These are phyloP conservation scores for Fulvia fulva DNA, from an alignment of 2,329 filamentous ascomycete genomes.

Conservation along the genomic window DNA sequence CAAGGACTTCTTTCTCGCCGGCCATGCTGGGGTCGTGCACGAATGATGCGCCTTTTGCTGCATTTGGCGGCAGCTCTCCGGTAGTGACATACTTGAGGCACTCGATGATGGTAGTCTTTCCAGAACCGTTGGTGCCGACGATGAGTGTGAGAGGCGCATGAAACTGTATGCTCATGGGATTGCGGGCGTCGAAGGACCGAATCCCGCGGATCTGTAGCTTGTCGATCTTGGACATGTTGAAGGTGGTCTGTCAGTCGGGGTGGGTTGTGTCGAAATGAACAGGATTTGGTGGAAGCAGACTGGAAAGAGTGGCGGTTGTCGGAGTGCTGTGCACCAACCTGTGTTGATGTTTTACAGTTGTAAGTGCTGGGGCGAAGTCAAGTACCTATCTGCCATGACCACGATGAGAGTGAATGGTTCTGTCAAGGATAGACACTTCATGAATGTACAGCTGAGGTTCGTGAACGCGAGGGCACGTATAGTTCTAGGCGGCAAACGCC, in stretches of 20 bases:
- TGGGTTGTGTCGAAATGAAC: neutral
- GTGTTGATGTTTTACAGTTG: neutral
- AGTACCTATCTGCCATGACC: neutral
- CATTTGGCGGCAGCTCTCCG: slow-evolving; percentile 88
- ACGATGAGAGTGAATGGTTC: neutral
- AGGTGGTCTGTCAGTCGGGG: neutral
- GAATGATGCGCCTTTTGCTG: slow-evolving; percentile 80
- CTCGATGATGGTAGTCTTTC: slow-evolving; percentile 99
- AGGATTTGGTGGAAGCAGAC: neutral
- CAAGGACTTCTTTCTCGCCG: slow-evolving; percentile 82
- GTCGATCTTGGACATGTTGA: slow-evolving; percentile 65
- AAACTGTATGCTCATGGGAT: slow-evolving; percentile 78
- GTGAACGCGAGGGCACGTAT: neutral
- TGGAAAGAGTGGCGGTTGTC: neutral
- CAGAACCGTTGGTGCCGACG: slow-evolving; percentile 94
- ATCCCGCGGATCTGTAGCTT: slow-evolving; percentile 81
- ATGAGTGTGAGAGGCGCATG: slow-evolving; percentile 90
- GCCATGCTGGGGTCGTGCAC: slow-evolving; percentile 94
- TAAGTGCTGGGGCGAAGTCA: neutral
- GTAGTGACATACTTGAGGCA: slow-evolving; percentile 97
- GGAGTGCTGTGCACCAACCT: neutral
- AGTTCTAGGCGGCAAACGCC: slow-evolving; percentile 5
- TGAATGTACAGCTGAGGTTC: neutral
- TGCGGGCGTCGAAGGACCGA: slow-evolving; percentile 78
- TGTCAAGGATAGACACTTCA: neutral